A percentile compares a stretch with the other conserved stretches of the same genome.
Evolutionary conservation across 2,329 filamentous ascomycete genomes (phyloP).

Genomic region (Dactylellina drechsleri): DNA sequence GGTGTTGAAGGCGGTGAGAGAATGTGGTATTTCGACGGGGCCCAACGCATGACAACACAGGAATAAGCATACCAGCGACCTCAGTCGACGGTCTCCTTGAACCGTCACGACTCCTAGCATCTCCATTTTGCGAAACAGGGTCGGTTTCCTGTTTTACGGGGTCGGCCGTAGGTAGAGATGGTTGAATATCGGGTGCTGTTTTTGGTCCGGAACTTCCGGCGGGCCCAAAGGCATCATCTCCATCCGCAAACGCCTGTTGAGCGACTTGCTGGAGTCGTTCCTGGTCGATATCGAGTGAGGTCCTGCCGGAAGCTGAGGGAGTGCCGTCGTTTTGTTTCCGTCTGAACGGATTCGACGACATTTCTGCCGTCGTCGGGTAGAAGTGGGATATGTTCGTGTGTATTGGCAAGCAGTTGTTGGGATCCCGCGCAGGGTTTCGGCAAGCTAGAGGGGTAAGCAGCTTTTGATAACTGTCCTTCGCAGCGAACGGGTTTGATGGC

Average conservation of each 20-base stretch:
- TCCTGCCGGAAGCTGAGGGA: slow-evolving; percentile 46
- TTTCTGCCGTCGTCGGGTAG: slow-evolving; percentile 39
- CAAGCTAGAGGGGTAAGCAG: not conserved
- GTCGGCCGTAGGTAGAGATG: slow-evolving; percentile 20
- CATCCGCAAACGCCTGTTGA: slow-evolving; percentile 54
- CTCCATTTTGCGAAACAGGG: slow-evolving; percentile 8
- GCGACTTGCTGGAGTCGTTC: slow-evolving; percentile 52
- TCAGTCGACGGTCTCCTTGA: slow-evolving; percentile 19
- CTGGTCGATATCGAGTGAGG: slow-evolving; percentile 50
- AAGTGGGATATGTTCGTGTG: not conserved
- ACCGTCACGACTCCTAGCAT: slow-evolving; percentile 6
- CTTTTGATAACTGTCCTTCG: too few species aligned
- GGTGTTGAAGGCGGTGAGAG: slow-evolving; percentile 45
- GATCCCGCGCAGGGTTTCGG: slow-evolving; percentile 13
- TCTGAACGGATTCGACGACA: slow-evolving; percentile 54
- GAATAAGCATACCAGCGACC: slow-evolving; percentile 34
- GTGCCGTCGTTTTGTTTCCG: slow-evolving; percentile 49
- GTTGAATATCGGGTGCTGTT: slow-evolving; percentile 25
- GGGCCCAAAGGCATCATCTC: slow-evolving; percentile 25
- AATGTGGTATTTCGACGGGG: slow-evolving; percentile 39
- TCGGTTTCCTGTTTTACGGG: slow-evolving; percentile 15
- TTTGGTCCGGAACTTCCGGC: slow-evolving; percentile 48
- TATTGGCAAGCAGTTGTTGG: slow-evolving; percentile 7
- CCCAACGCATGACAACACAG: slow-evolving; percentile 38
- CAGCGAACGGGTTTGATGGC: too few species aligned